Percentiles rank a stretch among this genome's conserved stretches.
phyloP scores from a whole-genome alignment of 176 grass and related monocot species.

The Triticum turgidum region DNA sequence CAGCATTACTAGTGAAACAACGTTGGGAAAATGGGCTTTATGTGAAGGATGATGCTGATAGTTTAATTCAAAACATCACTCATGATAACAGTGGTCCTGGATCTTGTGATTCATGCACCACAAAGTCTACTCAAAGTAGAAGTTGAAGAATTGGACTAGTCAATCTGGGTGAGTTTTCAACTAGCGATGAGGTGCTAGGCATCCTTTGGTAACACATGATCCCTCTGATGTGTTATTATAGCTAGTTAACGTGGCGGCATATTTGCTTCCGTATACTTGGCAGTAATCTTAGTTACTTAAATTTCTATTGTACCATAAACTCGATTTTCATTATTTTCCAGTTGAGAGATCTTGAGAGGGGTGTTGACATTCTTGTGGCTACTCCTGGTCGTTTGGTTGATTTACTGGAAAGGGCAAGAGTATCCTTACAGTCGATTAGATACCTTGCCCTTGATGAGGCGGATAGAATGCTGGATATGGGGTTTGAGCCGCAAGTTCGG shows the following conservation, averaged over 20 bases:
- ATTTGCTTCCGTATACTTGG: neutral
- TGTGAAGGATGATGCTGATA: too few species aligned
- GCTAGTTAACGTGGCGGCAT: neutral
- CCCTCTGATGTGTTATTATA: neutral
- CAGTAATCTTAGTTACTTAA: neutral
- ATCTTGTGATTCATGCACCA: too few species aligned
- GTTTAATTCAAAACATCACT: too few species aligned
- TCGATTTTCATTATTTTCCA: constrained; percentile 15
- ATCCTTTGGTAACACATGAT: too few species aligned
- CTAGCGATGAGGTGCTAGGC: too few species aligned
- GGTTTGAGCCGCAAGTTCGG: constrained; percentile 96
- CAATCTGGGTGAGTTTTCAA: too few species aligned
- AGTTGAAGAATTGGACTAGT: too few species aligned
- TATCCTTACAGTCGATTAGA: constrained; percentile 77
- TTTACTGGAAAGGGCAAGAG: constrained; percentile 85
- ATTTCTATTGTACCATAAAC: neutral
- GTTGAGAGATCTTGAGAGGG: constrained; percentile 92
- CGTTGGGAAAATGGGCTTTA: too few species aligned
- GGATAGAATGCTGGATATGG: constrained; percentile 99
- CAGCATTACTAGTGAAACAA: too few species aligned
- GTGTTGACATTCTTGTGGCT: constrained; percentile 98
- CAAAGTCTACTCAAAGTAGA: too few species aligned
- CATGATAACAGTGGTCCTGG: too few species aligned
- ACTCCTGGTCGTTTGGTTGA: constrained; percentile 97
- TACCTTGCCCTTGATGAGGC: constrained; percentile 97